Percentiles rank a stretch among this genome's conserved stretches.
These are phyloP conservation scores for Backusella morwellensis DNA, from an alignment of 192 early-diverging fungal genomes.

Conservation along the genomic window DNA sequence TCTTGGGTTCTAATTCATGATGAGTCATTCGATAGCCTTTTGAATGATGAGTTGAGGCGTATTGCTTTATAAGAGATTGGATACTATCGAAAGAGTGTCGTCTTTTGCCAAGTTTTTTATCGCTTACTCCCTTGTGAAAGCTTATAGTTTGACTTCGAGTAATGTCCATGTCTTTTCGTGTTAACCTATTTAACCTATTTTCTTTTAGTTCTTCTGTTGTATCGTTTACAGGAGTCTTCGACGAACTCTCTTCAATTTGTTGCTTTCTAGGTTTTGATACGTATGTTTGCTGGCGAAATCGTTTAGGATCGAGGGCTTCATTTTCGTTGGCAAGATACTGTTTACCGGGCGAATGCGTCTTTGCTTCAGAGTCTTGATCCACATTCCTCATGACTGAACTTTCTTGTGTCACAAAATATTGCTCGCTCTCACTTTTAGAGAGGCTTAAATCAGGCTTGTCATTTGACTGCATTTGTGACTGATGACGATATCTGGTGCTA, in stretches of 20 bases:
- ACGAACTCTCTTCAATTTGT: background rate
- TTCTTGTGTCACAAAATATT: background rate
- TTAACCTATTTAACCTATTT: background rate
- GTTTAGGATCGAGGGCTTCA: background rate
- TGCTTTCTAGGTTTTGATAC: background rate
- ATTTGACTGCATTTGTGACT: conserved; percentile 2
- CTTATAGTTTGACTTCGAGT: background rate
- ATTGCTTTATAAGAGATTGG: background rate
- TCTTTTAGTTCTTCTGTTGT: background rate
- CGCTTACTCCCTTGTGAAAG: background rate
- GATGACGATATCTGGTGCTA: conserved; percentile 6
- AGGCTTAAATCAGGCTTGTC: background rate
- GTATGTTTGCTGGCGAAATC: background rate
- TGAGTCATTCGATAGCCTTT: background rate
- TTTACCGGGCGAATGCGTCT: background rate
- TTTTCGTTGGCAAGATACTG: background rate
- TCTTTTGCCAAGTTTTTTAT: background rate
- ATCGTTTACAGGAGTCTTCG: background rate
- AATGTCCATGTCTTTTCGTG: background rate
- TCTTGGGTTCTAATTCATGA: background rate
- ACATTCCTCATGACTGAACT: background rate
- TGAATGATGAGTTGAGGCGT: background rate
- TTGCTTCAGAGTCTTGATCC: background rate
- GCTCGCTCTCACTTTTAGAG: background rate
- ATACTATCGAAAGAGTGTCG: conserved; percentile 2